phyloP scores from a whole-genome alignment of 345 rosid species.

The Camelina hispida region DNA sequence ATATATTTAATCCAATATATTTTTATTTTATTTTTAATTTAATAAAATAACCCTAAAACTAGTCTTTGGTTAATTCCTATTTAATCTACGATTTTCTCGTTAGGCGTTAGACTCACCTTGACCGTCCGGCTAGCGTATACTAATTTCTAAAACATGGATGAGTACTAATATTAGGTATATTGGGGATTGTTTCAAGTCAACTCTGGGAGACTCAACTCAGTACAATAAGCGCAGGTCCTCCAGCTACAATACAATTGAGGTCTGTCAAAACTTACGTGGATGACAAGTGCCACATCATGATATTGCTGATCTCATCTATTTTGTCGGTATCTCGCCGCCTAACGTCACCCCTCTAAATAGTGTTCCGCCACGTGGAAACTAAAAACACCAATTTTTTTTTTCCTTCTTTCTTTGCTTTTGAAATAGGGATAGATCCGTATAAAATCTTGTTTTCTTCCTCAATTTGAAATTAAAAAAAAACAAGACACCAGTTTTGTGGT shows the following conservation, averaged over 20 bases:
- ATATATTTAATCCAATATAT: no score
- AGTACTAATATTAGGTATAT: not conserved
- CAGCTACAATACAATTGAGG: no score
- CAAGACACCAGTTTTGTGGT: constrained; percentile 4
- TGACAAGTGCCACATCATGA: constrained; percentile 23
- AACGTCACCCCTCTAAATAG: constrained; percentile 36
- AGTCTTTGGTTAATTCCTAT: no score
- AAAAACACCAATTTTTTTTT: constrained; percentile 35
- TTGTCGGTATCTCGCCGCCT: constrained; percentile 42
- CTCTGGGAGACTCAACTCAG: constrained; percentile 12
- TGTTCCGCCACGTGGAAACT: constrained; percentile 35
- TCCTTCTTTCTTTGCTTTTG: constrained; percentile 29
- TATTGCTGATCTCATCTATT: constrained; percentile 26
- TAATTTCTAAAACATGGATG: no score
- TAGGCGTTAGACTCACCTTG: no score
- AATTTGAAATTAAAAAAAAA: not conserved
- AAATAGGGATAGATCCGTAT: constrained; percentile 32
- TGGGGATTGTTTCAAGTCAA: constrained; percentile 10
- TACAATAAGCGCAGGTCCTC: constrained; percentile 20
- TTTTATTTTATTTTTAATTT: no score
- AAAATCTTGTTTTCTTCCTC: constrained; percentile 23
- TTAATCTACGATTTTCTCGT: no score
- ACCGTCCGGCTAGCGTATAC: no score
- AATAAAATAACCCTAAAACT: no score
- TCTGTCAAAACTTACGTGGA: constrained; percentile 24